phyloP scores from a whole-genome alignment of 176 grass and related monocot species.

The Phyllostachys edulis region DNA sequence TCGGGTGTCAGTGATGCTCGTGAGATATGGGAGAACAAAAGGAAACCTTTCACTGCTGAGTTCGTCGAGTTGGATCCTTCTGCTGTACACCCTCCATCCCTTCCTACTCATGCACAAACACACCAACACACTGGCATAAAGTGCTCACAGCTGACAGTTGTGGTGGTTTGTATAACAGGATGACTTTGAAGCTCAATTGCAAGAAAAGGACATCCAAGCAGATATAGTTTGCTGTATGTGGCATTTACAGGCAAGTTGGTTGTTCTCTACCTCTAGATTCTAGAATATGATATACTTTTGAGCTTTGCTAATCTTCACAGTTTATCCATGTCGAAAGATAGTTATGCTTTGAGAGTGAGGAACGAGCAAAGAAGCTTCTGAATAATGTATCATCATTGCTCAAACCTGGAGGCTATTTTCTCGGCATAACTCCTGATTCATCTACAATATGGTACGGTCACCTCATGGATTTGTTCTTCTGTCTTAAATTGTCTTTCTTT shows the following conservation, averaged over 20 bases:
- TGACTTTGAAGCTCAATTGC: constrained; percentile 54
- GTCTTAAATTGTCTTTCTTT: background rate
- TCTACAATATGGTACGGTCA: constrained; percentile 80
- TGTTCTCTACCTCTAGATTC: background rate
- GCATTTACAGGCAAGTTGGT: constrained; percentile 64
- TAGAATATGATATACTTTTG: background rate
- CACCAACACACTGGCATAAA: background rate
- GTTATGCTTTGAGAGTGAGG: constrained; percentile 83
- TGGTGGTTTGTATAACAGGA: constrained; percentile 46
- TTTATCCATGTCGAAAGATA: constrained; percentile 49
- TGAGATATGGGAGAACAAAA: constrained; percentile 73
- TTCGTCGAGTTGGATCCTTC: constrained; percentile 74
- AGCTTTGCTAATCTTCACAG: constrained; percentile 34
- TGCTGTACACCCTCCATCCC: constrained; percentile 35
- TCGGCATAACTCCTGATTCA: constrained; percentile 80
- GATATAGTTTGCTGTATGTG: constrained; percentile 84
- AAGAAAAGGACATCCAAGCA: constrained; percentile 64
- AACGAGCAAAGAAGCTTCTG: constrained; percentile 69
- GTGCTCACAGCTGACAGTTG: constrained; percentile 23
- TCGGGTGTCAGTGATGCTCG: constrained; percentile 40
- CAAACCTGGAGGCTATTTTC: constrained; percentile 84
- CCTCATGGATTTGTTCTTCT: constrained; percentile 14
- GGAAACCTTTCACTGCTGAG: constrained; percentile 61
- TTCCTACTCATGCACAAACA: background rate
- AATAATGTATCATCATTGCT: constrained; percentile 73